These are phyloP conservation scores for Fusarium virguliforme DNA, from an alignment of 2,329 filamentous ascomycete genomes.

Conservation along the genomic window DNA sequence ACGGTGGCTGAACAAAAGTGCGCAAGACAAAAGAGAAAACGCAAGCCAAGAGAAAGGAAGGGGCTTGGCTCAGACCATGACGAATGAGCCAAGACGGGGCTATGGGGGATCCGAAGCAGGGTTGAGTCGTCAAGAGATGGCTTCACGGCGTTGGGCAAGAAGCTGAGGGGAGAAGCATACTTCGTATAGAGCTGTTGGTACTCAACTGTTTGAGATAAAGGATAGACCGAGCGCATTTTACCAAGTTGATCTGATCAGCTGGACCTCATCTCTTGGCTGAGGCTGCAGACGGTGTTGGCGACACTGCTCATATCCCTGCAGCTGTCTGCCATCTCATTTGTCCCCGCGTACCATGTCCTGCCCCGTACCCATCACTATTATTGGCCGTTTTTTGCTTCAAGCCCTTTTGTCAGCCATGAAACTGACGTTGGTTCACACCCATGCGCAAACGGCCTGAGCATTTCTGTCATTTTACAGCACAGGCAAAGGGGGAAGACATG, in stretches of 20 bases:
- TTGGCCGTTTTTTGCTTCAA: constrained; percentile 4
- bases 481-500: not conserved
- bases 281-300: not conserved
- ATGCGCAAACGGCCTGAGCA: not conserved
- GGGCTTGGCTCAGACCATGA: constrained; percentile 3
- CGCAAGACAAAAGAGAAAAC: not conserved
- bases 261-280: not conserved
- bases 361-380: not conserved
- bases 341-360: not conserved
- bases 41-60: not conserved
- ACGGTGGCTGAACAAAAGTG: not conserved
- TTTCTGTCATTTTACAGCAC: not conserved
- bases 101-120: not conserved
- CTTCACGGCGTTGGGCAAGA: not conserved
- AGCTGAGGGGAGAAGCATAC: not conserved
- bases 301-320: not conserved
- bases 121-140: not conserved
- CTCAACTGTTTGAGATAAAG: not conserved
- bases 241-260: not conserved
- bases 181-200: not conserved
- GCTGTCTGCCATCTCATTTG: not conserved
- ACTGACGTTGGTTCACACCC: not conserved
- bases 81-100: constrained; percentile 1
- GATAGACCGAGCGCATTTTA: not conserved
- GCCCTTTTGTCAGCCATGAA: constrained; percentile 7